Percentiles rank a stretch among this genome's conserved stretches.
phyloP scores from a whole-genome alignment of 2,329 filamentous ascomycete species.

The Thielaviopsis musarum region DNA sequence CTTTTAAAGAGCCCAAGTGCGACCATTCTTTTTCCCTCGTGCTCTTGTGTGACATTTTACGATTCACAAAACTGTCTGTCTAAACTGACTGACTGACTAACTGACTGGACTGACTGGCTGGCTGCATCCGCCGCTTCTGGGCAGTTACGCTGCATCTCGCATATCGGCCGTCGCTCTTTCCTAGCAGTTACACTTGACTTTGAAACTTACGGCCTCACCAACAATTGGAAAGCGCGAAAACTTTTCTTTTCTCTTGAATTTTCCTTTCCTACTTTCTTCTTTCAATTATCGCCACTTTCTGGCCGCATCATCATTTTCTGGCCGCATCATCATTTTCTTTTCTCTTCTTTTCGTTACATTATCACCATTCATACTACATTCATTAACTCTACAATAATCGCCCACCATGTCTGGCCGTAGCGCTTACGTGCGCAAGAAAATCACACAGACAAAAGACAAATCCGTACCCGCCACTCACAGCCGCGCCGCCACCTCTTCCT shows the following conservation, averaged over 20 bases:
- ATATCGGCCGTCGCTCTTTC: not conserved
- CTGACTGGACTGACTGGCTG: no score
- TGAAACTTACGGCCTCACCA: not conserved
- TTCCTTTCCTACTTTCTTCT: not conserved
- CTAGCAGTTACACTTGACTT: not conserved
- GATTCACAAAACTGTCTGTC: not conserved
- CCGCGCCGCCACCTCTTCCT: slow-evolving; percentile 23
- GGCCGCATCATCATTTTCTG: slow-evolving; percentile 18
- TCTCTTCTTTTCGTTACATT: slow-evolving; percentile 23
- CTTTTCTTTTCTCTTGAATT: not conserved
- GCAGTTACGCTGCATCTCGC: not conserved
- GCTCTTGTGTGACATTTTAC: not conserved
- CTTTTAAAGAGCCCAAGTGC: not conserved
- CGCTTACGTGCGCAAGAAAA: slow-evolving; percentile 42
- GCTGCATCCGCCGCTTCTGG: not conserved
- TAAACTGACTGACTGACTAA: no score
- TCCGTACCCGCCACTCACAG: slow-evolving; percentile 15
- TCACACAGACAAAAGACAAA: slow-evolving; percentile 28
- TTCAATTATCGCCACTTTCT: slow-evolving; percentile 9
- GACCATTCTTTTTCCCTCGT: not conserved
- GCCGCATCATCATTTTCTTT: slow-evolving; percentile 15
- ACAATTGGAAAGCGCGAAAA: not conserved
- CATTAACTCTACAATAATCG: not conserved
- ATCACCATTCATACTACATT: slow-evolving; percentile 25
- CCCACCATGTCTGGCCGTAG: slow-evolving; percentile 38